Evolutionary conservation across 1,139 yeast genomes (phyloP), one percentile per base, ranked within the genome.

Genomic region (Suhomyces chickasaworum): DNA sequence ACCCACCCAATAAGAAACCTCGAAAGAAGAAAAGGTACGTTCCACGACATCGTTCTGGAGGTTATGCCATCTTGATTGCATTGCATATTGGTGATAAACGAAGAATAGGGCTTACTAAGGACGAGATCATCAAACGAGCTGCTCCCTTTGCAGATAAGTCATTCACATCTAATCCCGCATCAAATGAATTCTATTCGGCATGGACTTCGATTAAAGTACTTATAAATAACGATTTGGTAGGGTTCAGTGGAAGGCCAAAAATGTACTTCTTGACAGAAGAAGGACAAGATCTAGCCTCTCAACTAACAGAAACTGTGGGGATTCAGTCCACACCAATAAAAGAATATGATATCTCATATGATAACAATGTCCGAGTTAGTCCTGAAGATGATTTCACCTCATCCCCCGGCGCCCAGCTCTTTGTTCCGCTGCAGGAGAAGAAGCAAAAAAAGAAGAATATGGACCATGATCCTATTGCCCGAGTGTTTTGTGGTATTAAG

Each of bases 31-130:
- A 74, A 47, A 69, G 65, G 36, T 93, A 89, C 61, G 77, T 91
- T 0, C 99, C 99, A 1, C 75, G 77, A 38, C 82, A 81, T 52
- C 70, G 95, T 35, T 82, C 96, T 0, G 97, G 98, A 0, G 95
- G 90, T 0, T 93, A 87, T 66, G 97, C 95, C 0, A 86, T 93
- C 6, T 58, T 93, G 32, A 54, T 90, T 17, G 86, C 86, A 0
- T 65, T 93, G 12, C 71, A 78, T 44, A 71, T 80, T 37, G 64
- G 76, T 25, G 93, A 86, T 56, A 65, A 68, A 8, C 57, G 65
- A 1, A 56, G 74, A 20, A 59, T 60, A 21, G 90, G 90, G 0
- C 61, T 87, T 59, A 75, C 83, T 4, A 86, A 81, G 58, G 80
- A 80, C 9, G 86, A 81, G 42, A 77, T 90, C 8, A 68, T 78